Conservation (phyloP, 1,284 basidiomycete species). For the Malassezia caprae region DNA sequence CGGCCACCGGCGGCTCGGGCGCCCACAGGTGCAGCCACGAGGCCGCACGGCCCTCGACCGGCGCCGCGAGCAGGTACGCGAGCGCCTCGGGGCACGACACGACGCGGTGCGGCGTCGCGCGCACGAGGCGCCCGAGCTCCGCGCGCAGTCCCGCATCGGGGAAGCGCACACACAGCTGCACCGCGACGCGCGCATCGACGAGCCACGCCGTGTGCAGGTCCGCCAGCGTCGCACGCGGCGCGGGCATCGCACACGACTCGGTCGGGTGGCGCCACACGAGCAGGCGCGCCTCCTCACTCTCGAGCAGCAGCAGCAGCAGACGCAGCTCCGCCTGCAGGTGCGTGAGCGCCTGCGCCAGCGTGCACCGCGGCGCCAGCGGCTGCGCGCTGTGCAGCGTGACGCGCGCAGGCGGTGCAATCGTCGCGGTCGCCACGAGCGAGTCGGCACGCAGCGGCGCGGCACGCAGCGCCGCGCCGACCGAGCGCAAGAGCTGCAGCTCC, state of each 20-base stretch:
- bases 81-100: slow-evolving; percentile 70
- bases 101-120: slow-evolving; percentile 62
- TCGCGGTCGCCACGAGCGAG: slow-evolving; percentile 29
- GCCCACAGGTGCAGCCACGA: slow-evolving; percentile 80
- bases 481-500: slow-evolving; percentile 74
- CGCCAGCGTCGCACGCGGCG: slow-evolving; percentile 37
- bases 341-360: slow-evolving; percentile 23
- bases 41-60: slow-evolving; percentile 6
- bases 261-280: slow-evolving; percentile 83
- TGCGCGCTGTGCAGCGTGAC: slow-evolving; percentile 10
- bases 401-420: slow-evolving; percentile 9
- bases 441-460: slow-evolving; percentile 59
- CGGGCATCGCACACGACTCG: slow-evolving; percentile 55
- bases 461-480: slow-evolving; percentile 69
- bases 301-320: slow-evolving; percentile 64
- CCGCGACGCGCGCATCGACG: slow-evolving; percentile 68
- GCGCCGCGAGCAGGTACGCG: slow-evolving; percentile 60
- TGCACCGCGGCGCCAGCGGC: slow-evolving; percentile 24
- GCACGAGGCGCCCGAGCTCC: slow-evolving; percentile 69
- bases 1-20: slow-evolving; percentile 67
- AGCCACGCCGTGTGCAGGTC: slow-evolving; percentile 58
- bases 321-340: slow-evolving; percentile 23
- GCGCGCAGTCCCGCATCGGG: slow-evolving; percentile 57
- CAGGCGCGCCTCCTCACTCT: slow-evolving; percentile 78
- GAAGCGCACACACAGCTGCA: slow-evolving; percentile 78